Evolutionary conservation across 23 red algal genomes (phyloP).

Genomic region (Gracilaria gracilis): DNA sequence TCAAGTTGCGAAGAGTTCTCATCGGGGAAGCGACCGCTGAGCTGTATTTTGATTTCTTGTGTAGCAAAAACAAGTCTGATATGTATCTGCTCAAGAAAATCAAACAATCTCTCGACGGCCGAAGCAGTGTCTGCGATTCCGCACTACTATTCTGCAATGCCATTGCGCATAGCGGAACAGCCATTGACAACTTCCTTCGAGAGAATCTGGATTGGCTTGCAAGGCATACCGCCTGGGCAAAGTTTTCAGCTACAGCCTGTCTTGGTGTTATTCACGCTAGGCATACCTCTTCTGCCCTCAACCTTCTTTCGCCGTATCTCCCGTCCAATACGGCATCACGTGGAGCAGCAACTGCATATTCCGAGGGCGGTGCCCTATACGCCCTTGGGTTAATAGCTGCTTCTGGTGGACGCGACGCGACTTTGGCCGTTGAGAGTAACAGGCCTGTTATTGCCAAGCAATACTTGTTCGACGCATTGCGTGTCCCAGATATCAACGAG

Average conservation of each 20-base stretch:
- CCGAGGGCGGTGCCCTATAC: conserved; percentile 93
- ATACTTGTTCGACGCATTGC: conserved; percentile 89
- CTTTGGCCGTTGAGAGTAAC: conserved; percentile 1
- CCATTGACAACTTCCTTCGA: conserved; percentile 94
- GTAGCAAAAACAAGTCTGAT: conserved; percentile 85
- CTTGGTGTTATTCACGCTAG: conserved; percentile 93
- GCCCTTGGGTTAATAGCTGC: conserved; percentile 97
- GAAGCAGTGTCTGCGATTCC: conserved; percentile 87
- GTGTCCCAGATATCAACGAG: conserved; percentile 78
- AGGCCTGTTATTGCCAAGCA: conserved; percentile 51
- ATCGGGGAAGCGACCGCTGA: conserved; percentile 81
- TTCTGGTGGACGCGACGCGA: conserved; percentile 71
- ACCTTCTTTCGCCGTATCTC: conserved; percentile 94
- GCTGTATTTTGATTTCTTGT: conserved; percentile 91
- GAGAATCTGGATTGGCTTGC: conserved; percentile 97
- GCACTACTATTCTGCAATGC: conserved; percentile 94
- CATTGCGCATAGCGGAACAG: conserved; percentile 89
- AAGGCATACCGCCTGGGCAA: conserved; percentile 91
- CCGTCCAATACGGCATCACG: conserved; percentile 48
- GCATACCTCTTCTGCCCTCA: conserved; percentile 84
- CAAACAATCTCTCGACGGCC: conserved; percentile 82
- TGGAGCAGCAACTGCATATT: conserved; percentile 55
- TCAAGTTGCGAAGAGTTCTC: conserved; percentile 74
- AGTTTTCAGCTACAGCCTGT: conserved; percentile 98
- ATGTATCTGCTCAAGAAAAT: conserved; percentile 86